Evolutionary conservation across 2,329 filamentous ascomycete species (phyloP), one percentile per base, ranked within the genome.

Genomic region (Periconia macrospinosa): DNA sequence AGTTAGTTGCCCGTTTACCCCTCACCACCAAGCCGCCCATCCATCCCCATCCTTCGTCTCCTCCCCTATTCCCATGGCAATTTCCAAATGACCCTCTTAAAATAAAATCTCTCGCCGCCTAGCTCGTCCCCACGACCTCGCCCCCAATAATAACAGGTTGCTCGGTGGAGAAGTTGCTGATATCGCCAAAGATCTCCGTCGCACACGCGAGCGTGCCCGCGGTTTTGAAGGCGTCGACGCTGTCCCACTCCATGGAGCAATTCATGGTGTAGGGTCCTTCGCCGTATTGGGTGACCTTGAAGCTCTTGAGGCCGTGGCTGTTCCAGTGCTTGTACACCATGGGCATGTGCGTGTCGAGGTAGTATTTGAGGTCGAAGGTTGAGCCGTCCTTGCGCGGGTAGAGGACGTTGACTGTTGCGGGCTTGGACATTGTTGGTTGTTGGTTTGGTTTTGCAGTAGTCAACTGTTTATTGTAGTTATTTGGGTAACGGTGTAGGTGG

Each of bases 321-420:
- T 50, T 56, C 78, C 79, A 81, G 23, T 60, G 55, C 45, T 73
- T 67, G 27, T 63, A 54, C 15, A 76, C 76, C 2, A 82, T 65
- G 1, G 76, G 73, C 75, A 82, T 78, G 70, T 82, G 79, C 18
- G 57, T 74, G 2, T 61, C 50, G 37, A 80, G 61, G 62, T 81
- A 83, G 73, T 82, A 82, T 33, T 79, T 71, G 58, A 79, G 67
- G 68, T 82, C 67, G 70, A 82, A 82, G 11, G 58, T 75, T n/a
- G 62, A 53, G 55, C 67, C 69, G 37, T 66, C 61, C n/a, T 68
- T 74, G 45, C 69, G 64, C 3, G 78, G 77, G 63, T 81, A 82
- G 41, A 77, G 55, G 53, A 71, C 62, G 5, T 60, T 47, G 11
- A 37, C 33, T 37, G 33, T 37, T 37, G 33, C 33, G 33, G 33